These are phyloP conservation scores for Aspergillus fumigatus DNA, from an alignment of 2,329 filamentous ascomycete species.

Conservation along the genomic window DNA sequence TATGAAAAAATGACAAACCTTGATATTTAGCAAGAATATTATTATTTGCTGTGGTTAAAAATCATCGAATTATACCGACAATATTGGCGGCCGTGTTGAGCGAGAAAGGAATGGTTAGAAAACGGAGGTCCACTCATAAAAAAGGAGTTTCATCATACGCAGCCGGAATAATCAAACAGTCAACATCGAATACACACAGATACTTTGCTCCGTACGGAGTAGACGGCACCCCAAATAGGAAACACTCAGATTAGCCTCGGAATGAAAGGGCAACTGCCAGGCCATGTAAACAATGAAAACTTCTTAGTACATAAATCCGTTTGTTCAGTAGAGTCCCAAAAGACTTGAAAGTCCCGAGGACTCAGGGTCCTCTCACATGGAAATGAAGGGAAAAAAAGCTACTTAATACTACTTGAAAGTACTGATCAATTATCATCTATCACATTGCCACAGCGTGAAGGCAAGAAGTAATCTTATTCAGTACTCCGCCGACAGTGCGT, in stretches of 20 bases:
- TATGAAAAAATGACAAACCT: neutral
- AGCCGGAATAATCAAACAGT: neutral
- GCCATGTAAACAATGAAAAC: neutral
- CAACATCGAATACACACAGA: neutral
- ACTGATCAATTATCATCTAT: neutral
- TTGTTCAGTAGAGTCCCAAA: neutral
- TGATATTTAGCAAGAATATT: neutral
- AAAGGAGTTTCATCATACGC: conserved; percentile 9
- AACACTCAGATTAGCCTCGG: neutral
- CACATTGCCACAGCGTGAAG: neutral
- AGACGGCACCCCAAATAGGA: neutral
- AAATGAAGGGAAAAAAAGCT: neutral
- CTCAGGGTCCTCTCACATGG: neutral
- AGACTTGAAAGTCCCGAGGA: neutral
- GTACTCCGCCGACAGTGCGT: neutral
- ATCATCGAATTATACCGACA: neutral
- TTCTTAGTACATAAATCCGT: neutral
- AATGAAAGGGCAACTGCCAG: neutral
- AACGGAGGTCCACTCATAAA: conserved; percentile 15
- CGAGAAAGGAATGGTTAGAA: conserved; percentile 11
- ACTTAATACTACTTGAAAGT: neutral
- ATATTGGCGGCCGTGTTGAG: neutral
- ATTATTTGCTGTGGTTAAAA: neutral
- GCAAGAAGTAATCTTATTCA: neutral
- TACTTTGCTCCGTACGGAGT: no score